Conservation (phyloP, 768 basidiomycete species). For the Kwoniella bestiolae region DNA sequence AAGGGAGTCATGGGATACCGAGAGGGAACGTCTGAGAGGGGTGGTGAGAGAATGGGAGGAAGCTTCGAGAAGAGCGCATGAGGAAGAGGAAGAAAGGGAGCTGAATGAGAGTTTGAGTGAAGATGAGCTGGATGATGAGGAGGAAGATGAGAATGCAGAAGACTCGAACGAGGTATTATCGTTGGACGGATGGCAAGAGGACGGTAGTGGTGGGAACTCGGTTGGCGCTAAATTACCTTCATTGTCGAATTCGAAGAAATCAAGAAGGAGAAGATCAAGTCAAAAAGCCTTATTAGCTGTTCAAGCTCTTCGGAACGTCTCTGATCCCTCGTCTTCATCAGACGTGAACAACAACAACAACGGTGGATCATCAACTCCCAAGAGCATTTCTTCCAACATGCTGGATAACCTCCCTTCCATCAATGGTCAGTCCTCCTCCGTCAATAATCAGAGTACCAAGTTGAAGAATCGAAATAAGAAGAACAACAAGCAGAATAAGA, state of each 20-base stretch:
- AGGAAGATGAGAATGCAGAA: slow-evolving; percentile 17
- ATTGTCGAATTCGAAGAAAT: slow-evolving; percentile 12
- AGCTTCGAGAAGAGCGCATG: slow-evolving; percentile 55
- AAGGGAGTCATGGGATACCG: slow-evolving; percentile 79
- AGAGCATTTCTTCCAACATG: background rate
- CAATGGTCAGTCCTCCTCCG: background rate
- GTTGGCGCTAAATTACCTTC: background rate
- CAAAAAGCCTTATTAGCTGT: slow-evolving; percentile 42
- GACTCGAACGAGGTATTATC: slow-evolving; percentile 36
- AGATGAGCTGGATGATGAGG: slow-evolving; percentile 44
- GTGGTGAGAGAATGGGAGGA: slow-evolving; percentile 84
- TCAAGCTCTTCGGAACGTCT: slow-evolving; percentile 35
- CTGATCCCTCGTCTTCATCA: slow-evolving; percentile 22
- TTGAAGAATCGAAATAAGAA: background rate
- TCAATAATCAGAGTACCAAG: background rate
- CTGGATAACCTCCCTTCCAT: background rate
- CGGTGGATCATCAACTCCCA: slow-evolving; percentile 36
- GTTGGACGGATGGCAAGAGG: slow-evolving; percentile 26
- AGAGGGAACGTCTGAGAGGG: slow-evolving; percentile 72
- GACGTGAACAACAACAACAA: background rate
- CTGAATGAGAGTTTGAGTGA: slow-evolving; percentile 51
- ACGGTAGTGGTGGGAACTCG: background rate
- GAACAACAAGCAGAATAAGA: slow-evolving; percentile 5
- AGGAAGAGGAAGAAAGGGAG: slow-evolving; percentile 56
- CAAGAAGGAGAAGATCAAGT: slow-evolving; percentile 41